These are phyloP conservation scores for Pinus tabuliformis DNA, from an alignment of 75 land plant species.

Conservation along the genomic window DNA sequence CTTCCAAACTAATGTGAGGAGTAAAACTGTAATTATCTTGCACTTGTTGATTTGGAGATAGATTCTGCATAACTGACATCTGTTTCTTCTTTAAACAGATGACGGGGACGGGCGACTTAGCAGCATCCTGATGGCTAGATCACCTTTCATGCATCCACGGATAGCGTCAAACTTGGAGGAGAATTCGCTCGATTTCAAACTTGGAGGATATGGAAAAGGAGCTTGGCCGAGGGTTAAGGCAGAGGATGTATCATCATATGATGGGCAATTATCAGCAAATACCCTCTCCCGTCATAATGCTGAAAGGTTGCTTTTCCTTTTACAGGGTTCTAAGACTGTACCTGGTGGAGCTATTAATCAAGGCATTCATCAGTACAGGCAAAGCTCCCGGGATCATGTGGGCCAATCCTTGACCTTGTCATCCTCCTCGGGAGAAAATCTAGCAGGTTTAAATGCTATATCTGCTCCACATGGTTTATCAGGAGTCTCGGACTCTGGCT, in stretches of 20 bases:
- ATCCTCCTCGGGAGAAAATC: conserved; percentile 20
- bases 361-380: conserved; percentile 17
- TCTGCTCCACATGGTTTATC: conserved; percentile 14
- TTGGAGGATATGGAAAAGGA: conserved; percentile 11
- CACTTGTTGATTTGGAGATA: no score
- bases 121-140: conserved; percentile 13
- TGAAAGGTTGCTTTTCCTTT: conserved; percentile 23
- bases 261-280: conserved; percentile 21
- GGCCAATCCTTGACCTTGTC: conserved; percentile 16
- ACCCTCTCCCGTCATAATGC: conserved; percentile 15
- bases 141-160: conserved; percentile 14
- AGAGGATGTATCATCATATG: conserved; percentile 2
- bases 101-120: neutral
- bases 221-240: conserved; percentile 15
- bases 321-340: conserved; percentile 20
- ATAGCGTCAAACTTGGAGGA: conserved; percentile 18
- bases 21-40: no score
- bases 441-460: conserved; percentile 35
- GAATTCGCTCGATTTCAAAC: conserved; percentile 18
- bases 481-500: conserved; percentile 35
- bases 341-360: conserved; percentile 20
- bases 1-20: no score
- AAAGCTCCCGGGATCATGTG: conserved; percentile 2
- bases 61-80: neutral
- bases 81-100: neutral